phyloP scores from a whole-genome alignment of 1,284 basidiomycete genomes.

The Flammula alnicola region DNA sequence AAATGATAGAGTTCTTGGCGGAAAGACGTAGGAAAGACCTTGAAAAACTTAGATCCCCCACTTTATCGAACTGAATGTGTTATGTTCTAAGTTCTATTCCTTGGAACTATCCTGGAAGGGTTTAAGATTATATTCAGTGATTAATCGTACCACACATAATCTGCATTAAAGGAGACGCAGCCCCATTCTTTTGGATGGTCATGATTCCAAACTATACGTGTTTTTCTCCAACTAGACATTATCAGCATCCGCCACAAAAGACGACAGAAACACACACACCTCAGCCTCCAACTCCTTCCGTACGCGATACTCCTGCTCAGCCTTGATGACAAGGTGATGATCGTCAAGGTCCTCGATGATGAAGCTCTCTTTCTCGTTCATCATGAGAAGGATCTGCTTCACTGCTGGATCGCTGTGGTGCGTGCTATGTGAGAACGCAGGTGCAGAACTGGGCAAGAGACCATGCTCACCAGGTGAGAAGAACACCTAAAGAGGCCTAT shows the following conservation, averaged over 20 bases:
- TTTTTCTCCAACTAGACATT: constrained; percentile 25
- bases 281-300: constrained; percentile 76
- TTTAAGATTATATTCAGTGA: too few relatives aligned
- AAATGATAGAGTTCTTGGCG: too few relatives aligned
- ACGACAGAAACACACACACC: constrained; percentile 46
- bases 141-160: too few relatives aligned
- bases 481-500: constrained; percentile 51
- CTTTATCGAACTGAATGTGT: too few relatives aligned
- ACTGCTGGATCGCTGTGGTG: constrained; percentile 81
- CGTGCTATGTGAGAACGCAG: constrained; percentile 2
- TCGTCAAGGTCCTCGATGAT: constrained; percentile 90
- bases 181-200: too few relatives aligned
- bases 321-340: constrained; percentile 81
- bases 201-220: constrained; percentile 21
- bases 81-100: too few relatives aligned
- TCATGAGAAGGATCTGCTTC: constrained; percentile 84
- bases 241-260: not conserved
- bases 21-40: too few relatives aligned
- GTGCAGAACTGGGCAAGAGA: too few relatives aligned
- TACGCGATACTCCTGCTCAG: constrained; percentile 79
- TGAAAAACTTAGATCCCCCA: too few relatives aligned
- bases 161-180: too few relatives aligned
- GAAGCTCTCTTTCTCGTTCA: constrained; percentile 82
- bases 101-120: too few relatives aligned
- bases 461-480: constrained; percentile 70